Evolutionary conservation across 192 early-diverging fungal genomes (phyloP).

Genomic region (Rhizophagus prolifer): DNA sequence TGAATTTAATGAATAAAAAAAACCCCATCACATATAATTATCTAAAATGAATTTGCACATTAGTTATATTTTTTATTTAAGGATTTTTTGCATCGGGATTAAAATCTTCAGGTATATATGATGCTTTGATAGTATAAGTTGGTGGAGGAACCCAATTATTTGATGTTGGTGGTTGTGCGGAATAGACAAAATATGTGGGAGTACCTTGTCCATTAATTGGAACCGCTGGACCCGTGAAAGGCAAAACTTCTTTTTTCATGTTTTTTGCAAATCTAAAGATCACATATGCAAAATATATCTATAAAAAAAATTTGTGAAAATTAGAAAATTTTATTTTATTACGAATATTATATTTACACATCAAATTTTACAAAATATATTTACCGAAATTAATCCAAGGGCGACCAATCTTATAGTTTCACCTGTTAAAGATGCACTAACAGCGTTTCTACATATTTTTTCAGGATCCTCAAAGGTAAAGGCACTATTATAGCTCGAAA

Average conservation of each 20-base stretch:
- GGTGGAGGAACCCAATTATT: conserved; percentile 2
- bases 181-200: conserved; percentile 7
- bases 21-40: too few relatives aligned
- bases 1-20: too few relatives aligned
- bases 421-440: too few relatives aligned
- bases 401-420: neutral
- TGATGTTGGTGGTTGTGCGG: conserved; percentile 1
- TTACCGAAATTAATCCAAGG: neutral
- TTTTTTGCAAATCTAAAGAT: neutral
- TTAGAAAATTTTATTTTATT: neutral
- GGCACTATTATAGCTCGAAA: too few relatives aligned
- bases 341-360: neutral
- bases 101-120: neutral
- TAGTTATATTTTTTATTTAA: neutral
- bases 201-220: neutral
- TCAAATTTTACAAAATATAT: neutral
- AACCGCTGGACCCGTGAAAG: neutral
- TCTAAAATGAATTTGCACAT: too few relatives aligned
- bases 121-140: conserved; percentile 1
- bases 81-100: neutral
- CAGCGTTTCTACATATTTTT: too few relatives aligned
- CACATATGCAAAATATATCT: conserved; percentile 19
- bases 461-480: too few relatives aligned
- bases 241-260: neutral
- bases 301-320: neutral